These are phyloP conservation scores for Xylariaceae sp. DNA, from an alignment of 2,329 filamentous ascomycete genomes.

Conservation along the genomic window DNA sequence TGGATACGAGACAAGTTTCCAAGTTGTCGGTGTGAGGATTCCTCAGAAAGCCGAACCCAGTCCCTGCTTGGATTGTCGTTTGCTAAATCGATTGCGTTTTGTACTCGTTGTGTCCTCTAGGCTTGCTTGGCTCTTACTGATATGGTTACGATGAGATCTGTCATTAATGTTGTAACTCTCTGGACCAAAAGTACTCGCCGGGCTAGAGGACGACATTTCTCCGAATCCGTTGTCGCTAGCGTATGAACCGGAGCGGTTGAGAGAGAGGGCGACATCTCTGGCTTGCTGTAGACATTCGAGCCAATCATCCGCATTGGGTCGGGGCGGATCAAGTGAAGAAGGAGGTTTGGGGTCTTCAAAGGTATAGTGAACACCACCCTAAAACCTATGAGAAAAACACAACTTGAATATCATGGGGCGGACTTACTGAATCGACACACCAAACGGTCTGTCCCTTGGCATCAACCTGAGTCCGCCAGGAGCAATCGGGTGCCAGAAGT, in stretches of 20 bases:
- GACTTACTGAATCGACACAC: constrained; percentile 89
- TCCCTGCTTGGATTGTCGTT: constrained; percentile 92
- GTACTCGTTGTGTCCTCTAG: constrained; percentile 52
- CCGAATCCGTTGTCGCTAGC: constrained; percentile 67
- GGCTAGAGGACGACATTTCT: constrained; percentile 73
- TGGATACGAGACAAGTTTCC: constrained; percentile 16
- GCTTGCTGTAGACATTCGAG: constrained; percentile 85
- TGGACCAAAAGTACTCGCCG: constrained; percentile 69
- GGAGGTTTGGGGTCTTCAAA: constrained; percentile 91
- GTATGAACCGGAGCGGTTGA: constrained; percentile 68
- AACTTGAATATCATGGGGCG: constrained; percentile 4
- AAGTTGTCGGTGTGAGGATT: constrained; percentile 9
- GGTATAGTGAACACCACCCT: constrained; percentile 87
- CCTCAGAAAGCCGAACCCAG: constrained; percentile 80
- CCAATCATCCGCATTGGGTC: constrained; percentile 83
- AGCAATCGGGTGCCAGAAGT: constrained; percentile 73
- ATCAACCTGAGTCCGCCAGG: constrained; percentile 80
- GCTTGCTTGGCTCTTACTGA: constrained; percentile 62
- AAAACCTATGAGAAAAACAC: constrained; percentile 24
- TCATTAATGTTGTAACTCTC: constrained; percentile 54
- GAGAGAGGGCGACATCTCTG: constrained; percentile 78
- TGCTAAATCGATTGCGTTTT: constrained; percentile 77
- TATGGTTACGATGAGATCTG: constrained; percentile 57
- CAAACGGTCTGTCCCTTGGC: constrained; percentile 86
- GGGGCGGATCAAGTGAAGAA: constrained; percentile 54